Conservation (phyloP, 176 grass and related monocot genomes). For the Eremochloa ophiuroides region DNA sequence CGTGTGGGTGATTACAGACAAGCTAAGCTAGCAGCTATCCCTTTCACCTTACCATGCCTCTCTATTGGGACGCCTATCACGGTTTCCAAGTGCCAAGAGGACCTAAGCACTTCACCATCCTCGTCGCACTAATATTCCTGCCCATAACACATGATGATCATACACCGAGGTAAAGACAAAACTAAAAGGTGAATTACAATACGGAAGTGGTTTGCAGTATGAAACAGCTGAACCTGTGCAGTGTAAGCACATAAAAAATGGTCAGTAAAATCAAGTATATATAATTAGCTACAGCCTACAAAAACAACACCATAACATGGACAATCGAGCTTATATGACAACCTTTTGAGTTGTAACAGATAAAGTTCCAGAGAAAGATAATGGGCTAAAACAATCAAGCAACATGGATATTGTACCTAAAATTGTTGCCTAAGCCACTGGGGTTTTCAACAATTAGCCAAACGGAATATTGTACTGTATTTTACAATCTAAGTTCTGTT, state of each 20-base stretch:
- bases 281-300: background rate
- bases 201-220: background rate
- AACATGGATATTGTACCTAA: background rate
- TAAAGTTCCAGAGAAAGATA: background rate
- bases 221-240: background rate
- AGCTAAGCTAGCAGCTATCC: background rate
- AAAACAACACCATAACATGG: background rate
- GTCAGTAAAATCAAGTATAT: background rate
- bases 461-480: background rate
- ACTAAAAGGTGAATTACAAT: background rate
- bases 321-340: background rate
- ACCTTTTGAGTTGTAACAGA: background rate
- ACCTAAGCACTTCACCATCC: background rate
- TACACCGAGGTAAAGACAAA: background rate
- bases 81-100: background rate
- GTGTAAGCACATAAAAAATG: slow-evolving; percentile 10
- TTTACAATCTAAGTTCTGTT: background rate
- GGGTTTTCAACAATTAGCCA: background rate
- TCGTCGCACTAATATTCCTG: background rate
- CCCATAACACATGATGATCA: background rate
- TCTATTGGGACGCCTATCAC: background rate
- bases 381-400: background rate
- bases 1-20: background rate
- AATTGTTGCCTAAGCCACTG: background rate
- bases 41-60: background rate